These are phyloP conservation scores for Alternaria burnsii DNA, from an alignment of 2,329 filamentous ascomycete species.

Conservation along the genomic window DNA sequence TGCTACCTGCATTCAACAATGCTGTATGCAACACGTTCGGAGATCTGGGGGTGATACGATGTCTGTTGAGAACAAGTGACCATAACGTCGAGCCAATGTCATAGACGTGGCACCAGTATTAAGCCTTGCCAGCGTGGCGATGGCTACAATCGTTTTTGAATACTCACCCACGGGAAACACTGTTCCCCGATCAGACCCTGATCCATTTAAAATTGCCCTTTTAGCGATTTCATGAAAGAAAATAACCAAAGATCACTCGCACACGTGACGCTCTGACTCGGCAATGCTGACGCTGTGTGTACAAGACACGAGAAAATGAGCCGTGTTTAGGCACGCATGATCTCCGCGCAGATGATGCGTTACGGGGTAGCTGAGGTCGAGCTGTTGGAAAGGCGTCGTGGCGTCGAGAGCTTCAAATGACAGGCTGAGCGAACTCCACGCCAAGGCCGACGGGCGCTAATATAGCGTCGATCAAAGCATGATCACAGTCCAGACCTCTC, in stretches of 20 bases:
- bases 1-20: not conserved
- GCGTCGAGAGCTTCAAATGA: slow-evolving; percentile 6
- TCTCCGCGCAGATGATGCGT: not conserved
- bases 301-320: not conserved
- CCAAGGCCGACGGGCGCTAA: slow-evolving; percentile 6
- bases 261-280: not conserved
- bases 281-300: not conserved
- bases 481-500: slow-evolving; percentile 14
- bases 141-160: not conserved
- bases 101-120: not conserved
- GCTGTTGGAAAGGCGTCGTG: not conserved
- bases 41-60: not conserved
- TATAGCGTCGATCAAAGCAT: slow-evolving; percentile 8
- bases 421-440: slow-evolving; percentile 7
- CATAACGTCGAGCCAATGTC: not conserved
- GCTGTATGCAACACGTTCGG: not conserved
- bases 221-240: not conserved
- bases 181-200: not conserved
- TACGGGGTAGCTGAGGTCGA: slow-evolving; percentile 6
- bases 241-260: not conserved
- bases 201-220: not conserved
- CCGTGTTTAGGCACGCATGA: slow-evolving; percentile 1
- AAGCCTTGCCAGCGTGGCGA: not conserved
- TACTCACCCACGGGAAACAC: too few relatives aligned
- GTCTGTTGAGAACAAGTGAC: not conserved